Evolutionary conservation across 495 filamentous ascomycete species (phyloP), one percentile per base, ranked within the genome.

Genomic region (Penicillium manginii): DNA sequence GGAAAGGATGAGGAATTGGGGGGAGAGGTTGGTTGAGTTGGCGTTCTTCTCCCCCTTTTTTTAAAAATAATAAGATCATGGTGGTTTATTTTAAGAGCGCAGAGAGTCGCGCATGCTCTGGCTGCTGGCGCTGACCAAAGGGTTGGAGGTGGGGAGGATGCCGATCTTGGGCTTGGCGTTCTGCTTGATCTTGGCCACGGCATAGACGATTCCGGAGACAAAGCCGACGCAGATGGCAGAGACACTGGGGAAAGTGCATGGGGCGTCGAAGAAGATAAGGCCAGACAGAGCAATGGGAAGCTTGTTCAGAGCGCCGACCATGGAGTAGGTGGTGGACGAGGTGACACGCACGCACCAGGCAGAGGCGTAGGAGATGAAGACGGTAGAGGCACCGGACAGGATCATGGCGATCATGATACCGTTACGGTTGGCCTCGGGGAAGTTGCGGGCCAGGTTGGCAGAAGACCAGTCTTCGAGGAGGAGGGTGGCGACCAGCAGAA

Each of bases 261-360:
- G 91, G 0, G 92, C 92, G 63, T 94, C 85, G 78, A 98, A 98
- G 82, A 98, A 98, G 61, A 98, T 73, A 33, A 98, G 81, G 45
- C 94, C 94, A 51, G 86, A 90, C 63, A 98, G 47, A 29, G 94
- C 94, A 64, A 98, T 91, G 18, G 94, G 94, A 15, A 98, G 86
- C 80, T 98, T 98, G 84, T 98, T 98, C 60, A 98, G 83, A 23
- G 93, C 90, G 59, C 94, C 94, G 53, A 97, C 94, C 94, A 98
- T 97, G 31, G 89, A 93, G 79, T 98, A 98, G 5, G 93, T 98
- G 33, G 94, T 97, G 8, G 92, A 96, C 2, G 91, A 93, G 15
- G 94, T 96, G 56, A 96, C 89, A 63, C 94, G 94, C 61, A 98
- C 93, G 76, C 94, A 97, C 94, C 94, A 97, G 31, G 94, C 93